phyloP scores from a whole-genome alignment of 2,329 filamentous ascomycete species.

The Aspergillus sp. region DNA sequence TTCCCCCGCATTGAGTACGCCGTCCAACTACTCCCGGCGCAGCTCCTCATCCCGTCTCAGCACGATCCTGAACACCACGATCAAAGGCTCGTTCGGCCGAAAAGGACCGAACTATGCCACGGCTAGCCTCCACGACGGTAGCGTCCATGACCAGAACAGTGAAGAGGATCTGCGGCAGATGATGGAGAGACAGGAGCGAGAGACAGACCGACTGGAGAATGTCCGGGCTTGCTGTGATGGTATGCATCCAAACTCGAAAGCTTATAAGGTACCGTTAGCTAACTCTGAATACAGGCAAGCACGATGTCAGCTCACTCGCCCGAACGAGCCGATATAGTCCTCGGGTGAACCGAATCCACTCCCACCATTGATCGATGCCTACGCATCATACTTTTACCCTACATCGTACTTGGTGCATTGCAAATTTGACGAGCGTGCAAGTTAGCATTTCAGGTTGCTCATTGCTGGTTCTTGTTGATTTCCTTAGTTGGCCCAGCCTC shows the following conservation, averaged over 20 bases:
- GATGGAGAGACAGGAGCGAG: constrained; percentile 65
- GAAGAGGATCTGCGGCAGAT: constrained; percentile 79
- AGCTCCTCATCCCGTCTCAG: constrained; percentile 48
- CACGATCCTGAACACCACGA: constrained; percentile 47
- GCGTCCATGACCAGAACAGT: constrained; percentile 60
- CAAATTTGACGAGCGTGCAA: constrained; percentile 12
- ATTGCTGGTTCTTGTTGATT: neutral
- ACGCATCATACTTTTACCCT: neutral
- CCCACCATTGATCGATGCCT: constrained; percentile 26
- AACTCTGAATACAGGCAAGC: constrained; percentile 58
- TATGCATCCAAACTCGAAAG: constrained; percentile 50
- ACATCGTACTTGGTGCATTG: constrained; percentile 7
- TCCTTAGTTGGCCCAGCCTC: neutral
- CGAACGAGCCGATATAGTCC: constrained; percentile 43
- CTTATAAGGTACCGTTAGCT: neutral
- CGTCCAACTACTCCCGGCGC: constrained; percentile 35
- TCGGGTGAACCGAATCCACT: constrained; percentile 37
- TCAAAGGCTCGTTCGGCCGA: constrained; percentile 51
- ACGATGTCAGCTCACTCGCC: constrained; percentile 59
- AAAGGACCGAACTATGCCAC: constrained; percentile 40
- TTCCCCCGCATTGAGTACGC: constrained; percentile 35
- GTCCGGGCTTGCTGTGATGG: constrained; percentile 97
- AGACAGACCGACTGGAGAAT: constrained; percentile 82
- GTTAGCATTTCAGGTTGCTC: constrained; percentile 9
- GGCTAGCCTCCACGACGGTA: constrained; percentile 39